These are phyloP conservation scores for Aspergillus olivimuriae DNA, from an alignment of 495 filamentous ascomycete genomes.

Conservation along the genomic window DNA sequence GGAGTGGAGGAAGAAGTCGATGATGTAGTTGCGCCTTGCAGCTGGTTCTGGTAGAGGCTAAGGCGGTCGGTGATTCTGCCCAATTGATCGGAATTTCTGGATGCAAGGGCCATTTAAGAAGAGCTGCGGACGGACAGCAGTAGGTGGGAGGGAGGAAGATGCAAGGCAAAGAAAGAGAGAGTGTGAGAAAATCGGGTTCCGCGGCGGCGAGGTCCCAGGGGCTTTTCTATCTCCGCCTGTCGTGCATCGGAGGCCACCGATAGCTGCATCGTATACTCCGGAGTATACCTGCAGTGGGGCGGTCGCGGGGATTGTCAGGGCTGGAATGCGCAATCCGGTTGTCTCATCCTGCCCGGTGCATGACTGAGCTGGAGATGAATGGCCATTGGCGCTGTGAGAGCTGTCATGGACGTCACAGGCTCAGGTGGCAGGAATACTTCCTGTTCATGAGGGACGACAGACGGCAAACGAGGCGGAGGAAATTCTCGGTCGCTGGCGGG, in stretches of 20 bases:
- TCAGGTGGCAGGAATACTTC: too few species aligned
- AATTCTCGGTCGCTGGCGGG: too few species aligned
- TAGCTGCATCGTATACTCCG: slow-evolving; percentile 16
- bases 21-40: slow-evolving; percentile 11
- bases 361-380: too few species aligned
- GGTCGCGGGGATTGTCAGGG: too few species aligned
- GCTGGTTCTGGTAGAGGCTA: slow-evolving; percentile 32
- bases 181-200: neutral
- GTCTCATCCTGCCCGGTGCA: neutral
- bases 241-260: slow-evolving; percentile 38
- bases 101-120: slow-evolving; percentile 24
- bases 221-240: slow-evolving; percentile 21
- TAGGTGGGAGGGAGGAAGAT: neutral
- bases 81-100: slow-evolving; percentile 9
- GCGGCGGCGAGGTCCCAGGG: neutral
- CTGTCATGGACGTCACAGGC: too few species aligned
- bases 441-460: too few species aligned
- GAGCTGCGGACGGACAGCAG: slow-evolving; percentile 1
- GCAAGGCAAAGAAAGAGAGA: neutral
- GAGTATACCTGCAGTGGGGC: slow-evolving; percentile 30
- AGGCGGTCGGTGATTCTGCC: slow-evolving; percentile 32
- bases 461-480: too few species aligned
- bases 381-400: too few species aligned
- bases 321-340: neutral
- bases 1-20: slow-evolving; percentile 16